Evolutionary conservation across 305 asterid genomes (phyloP), one percentile per base, ranked within the genome.

Genomic region (Fraxinus velutina): DNA sequence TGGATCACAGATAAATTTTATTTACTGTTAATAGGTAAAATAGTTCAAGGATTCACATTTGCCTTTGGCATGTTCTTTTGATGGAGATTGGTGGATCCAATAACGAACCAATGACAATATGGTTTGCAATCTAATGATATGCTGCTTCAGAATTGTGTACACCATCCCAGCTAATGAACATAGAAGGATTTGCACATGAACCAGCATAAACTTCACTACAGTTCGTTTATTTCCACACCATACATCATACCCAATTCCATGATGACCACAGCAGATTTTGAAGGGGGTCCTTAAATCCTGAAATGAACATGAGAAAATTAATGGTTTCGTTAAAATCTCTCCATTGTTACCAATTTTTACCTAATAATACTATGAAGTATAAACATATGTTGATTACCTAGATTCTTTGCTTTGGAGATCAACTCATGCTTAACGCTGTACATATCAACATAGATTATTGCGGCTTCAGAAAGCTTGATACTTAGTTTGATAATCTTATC

Each of bases 101-200:
- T 10, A 85, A 81, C 1, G 92, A 90, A 36, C 94, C 92, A 6
- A 78, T 84, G 9, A 82, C 4, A 17, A 89, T 85, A 19, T 79
- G 89, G 22, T 75, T 70, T 0, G 92, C 90, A 7, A 92, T 57
- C 95, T 95, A 91, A 0, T 73, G 83, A 75, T 92, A 90, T 2
- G 96, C 93, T 73, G 92, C 91, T 70, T 92, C 92, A 3, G 90
- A 32, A 5, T 88, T 86, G 70, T 90, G 94, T 21, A 89, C 90
- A 0, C 96, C 92, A 15, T 92, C 97, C 97, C 94, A 90, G 76
- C 92, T 90, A 2, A 92, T 81, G 29, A 74, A 77, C n/a, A 29
- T 55, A n/a, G 92, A 81, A 47, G 91, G 89, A 73, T 85, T 57
- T 30, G 79, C 29, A 73, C 94, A 92, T 17, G 97, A 80, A 73